Evolutionary conservation across 805 yeast species (phyloP).

Genomic region (Ogataea zsoltii): DNA sequence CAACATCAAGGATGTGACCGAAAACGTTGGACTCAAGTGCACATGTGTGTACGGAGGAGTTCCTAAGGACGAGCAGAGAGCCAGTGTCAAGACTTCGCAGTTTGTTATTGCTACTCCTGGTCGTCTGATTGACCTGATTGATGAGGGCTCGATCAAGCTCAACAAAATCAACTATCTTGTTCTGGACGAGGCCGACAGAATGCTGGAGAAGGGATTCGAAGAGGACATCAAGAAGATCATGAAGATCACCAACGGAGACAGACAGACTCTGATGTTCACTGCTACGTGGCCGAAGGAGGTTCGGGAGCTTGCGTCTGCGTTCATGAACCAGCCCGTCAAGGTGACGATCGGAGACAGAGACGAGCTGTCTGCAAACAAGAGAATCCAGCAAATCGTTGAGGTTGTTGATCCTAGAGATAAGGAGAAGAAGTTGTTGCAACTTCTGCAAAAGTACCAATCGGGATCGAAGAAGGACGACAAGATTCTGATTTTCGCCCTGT

Average conservation of each 20-base stretch:
- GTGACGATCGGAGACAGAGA: constrained; percentile 93
- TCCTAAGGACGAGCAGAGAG: constrained; percentile 88
- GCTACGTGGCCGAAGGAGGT: constrained; percentile 99
- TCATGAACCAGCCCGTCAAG: constrained; percentile 84
- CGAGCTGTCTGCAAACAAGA: constrained; percentile 90
- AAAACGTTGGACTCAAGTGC: constrained; percentile 61
- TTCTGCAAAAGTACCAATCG: constrained; percentile 73
- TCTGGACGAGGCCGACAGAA: constrained; percentile 97
- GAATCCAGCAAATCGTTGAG: constrained; percentile 92
- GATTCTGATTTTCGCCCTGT: constrained; percentile 87
- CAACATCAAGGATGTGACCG: constrained; percentile 68
- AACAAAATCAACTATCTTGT: constrained; percentile 73
- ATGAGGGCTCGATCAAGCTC: constrained; percentile 81
- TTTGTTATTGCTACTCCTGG: constrained; percentile 99
- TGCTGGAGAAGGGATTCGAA: constrained; percentile 98
- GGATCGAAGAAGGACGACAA: constrained; percentile 70
- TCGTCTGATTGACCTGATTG: constrained; percentile 83
- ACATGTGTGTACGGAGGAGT: constrained; percentile 97
- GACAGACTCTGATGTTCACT: constrained; percentile 97
- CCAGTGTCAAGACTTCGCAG: constrained; percentile 62
- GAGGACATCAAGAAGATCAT: constrained; percentile 89
- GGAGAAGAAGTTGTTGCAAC: constrained; percentile 70
- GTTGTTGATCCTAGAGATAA: constrained; percentile 82
- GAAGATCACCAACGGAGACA: constrained; percentile 49
- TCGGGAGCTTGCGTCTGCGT: constrained; percentile 82